These are phyloP conservation scores for Ceratocystis harringtonii DNA, from an alignment of 2,329 filamentous ascomycete species.

Conservation along the genomic window DNA sequence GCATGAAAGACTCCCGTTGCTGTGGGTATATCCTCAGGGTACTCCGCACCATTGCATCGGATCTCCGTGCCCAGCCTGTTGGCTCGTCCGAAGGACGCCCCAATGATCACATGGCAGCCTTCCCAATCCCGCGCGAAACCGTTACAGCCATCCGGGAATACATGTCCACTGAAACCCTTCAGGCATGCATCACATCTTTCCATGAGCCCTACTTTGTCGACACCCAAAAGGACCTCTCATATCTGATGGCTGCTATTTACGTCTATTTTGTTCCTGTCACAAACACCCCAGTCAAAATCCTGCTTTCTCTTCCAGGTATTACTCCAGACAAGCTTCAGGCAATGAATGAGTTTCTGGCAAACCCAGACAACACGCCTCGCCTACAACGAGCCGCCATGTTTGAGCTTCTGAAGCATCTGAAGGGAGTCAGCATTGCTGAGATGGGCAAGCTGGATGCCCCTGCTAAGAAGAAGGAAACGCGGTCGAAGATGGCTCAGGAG, in stretches of 20 bases:
- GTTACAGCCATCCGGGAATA: constrained; percentile 67
- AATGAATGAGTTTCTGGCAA: constrained; percentile 45
- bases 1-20: constrained; percentile 78
- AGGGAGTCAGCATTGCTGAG: constrained; percentile 85
- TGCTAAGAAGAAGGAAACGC: constrained; percentile 30
- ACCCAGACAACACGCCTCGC: constrained; percentile 46
- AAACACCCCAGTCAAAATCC: constrained; percentile 54
- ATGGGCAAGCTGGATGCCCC: constrained; percentile 65
- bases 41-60: constrained; percentile 70
- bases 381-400: constrained; percentile 70
- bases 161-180: constrained; percentile 74
- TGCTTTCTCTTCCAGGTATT: constrained; percentile 70
- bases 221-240: constrained; percentile 79
- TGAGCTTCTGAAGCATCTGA: constrained; percentile 69
- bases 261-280: constrained; percentile 58
- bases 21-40: constrained; percentile 74
- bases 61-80: constrained; percentile 37
- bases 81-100: constrained; percentile 14
- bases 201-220: constrained; percentile 97
- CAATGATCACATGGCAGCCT: constrained; percentile 25
- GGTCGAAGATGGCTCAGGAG: constrained; percentile 49
- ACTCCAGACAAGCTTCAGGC: constrained; percentile 50
- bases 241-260: constrained; percentile 74
- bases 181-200: constrained; percentile 76
- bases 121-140: constrained; percentile 36